phyloP scores from a whole-genome alignment of 1,139 yeast genomes.

The Scheffersomyces quercinus region DNA sequence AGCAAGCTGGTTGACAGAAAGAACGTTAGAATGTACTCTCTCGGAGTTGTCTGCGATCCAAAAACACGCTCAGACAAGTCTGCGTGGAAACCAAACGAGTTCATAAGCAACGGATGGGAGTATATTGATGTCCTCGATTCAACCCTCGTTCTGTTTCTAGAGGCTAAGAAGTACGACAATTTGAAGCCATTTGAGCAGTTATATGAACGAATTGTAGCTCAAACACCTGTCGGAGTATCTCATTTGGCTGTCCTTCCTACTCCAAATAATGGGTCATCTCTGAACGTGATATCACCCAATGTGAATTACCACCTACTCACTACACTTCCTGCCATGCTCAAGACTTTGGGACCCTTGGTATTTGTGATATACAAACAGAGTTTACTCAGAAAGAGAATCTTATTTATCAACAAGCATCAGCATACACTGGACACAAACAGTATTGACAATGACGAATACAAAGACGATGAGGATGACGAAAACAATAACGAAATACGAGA shows the following conservation, averaged over 20 bases:
- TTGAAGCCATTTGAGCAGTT: conserved; percentile 20
- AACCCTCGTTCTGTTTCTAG: conserved; percentile 41
- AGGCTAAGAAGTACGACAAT: conserved; percentile 17
- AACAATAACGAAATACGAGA: neutral
- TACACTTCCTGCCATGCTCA: conserved; percentile 47
- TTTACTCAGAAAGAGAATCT: conserved; percentile 58
- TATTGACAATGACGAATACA: conserved; percentile 7
- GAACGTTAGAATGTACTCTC: conserved; percentile 62
- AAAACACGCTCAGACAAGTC: neutral
- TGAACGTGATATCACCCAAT: conserved; percentile 8
- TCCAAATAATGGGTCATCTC: neutral
- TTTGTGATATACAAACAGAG: conserved; percentile 72
- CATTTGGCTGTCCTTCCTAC: neutral
- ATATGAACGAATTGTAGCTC: conserved; percentile 11
- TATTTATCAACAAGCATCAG: conserved; percentile 47
- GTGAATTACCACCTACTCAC: conserved; percentile 51
- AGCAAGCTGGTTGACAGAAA: conserved; percentile 35
- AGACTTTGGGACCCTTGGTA: conserved; percentile 67
- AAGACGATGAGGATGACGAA: conserved; percentile 4
- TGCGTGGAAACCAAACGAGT: conserved; percentile 55
- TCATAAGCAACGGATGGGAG: conserved; percentile 56
- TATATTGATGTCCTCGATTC: conserved; percentile 49
- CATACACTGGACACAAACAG: conserved; percentile 2
- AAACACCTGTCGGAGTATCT: neutral
- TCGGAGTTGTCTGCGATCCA: conserved; percentile 62